A percentile compares a stretch with the other conserved stretches of the same genome.
These are phyloP conservation scores for Raffaelea arxii DNA, from an alignment of 2,329 filamentous ascomycete species.

Conservation along the genomic window DNA sequence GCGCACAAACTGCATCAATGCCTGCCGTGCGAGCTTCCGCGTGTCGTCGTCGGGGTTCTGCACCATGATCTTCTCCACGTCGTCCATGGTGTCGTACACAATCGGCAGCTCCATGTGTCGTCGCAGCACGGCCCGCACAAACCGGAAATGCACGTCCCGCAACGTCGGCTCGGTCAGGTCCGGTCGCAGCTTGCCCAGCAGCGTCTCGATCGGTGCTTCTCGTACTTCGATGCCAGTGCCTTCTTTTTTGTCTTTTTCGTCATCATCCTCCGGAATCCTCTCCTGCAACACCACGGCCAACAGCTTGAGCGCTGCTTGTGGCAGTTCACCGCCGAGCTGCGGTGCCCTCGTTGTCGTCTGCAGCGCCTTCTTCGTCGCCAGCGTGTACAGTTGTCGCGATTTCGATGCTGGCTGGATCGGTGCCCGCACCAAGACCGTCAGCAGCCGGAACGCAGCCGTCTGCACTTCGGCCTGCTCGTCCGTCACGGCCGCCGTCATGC, in stretches of 20 bases:
- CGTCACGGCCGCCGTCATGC: conserved; percentile 77
- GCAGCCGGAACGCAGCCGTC: conserved; percentile 74
- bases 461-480: conserved; percentile 92
- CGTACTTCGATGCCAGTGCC: conserved; percentile 39
- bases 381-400: too few relatives aligned
- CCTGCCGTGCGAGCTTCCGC: conserved; percentile 75
- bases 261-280: conserved; percentile 78
- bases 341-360: conserved; percentile 33
- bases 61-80: conserved; percentile 86
- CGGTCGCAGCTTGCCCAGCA: conserved; percentile 72
- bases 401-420: conserved; percentile 46
- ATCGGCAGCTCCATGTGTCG: conserved; percentile 76
- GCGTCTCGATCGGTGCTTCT: conserved; percentile 70
- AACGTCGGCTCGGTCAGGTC: conserved; percentile 89
- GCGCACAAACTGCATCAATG: conserved; percentile 88
- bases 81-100: conserved; percentile 86
- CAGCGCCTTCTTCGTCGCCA: neutral
- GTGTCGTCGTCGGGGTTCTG: conserved; percentile 88
- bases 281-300: conserved; percentile 74
- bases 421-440: conserved; percentile 77
- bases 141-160: conserved; percentile 90
- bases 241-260: conserved; percentile 56
- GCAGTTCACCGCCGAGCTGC: conserved; percentile 71
- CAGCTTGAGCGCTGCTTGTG: conserved; percentile 83
- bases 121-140: conserved; percentile 77